Evolutionary conservation across 257 asterid genomes (phyloP).

Genomic region (Penstemon newberryi): DNA sequence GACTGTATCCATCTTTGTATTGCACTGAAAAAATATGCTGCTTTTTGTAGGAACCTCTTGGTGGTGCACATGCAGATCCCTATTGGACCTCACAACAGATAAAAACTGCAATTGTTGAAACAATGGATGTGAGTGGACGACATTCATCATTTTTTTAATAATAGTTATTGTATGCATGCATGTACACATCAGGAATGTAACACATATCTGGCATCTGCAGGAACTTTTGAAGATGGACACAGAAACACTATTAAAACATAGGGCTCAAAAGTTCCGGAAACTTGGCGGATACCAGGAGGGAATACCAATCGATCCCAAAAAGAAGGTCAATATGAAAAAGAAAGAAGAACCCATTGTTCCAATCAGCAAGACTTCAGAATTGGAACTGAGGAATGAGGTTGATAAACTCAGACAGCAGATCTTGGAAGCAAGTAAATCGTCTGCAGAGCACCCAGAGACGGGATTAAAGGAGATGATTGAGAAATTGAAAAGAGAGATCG

Average conservation of each 20-base stretch:
- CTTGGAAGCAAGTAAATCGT: slow-evolving; percentile 46
- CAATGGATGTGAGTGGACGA: slow-evolving; percentile 80
- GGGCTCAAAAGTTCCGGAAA: slow-evolving; percentile 69
- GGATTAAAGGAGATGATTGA: slow-evolving; percentile 50
- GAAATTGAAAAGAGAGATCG: slow-evolving; percentile 59
- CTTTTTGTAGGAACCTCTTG: slow-evolving; percentile 86
- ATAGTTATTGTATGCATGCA: neutral
- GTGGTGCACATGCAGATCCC: slow-evolving; percentile 95
- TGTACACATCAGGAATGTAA: slow-evolving; percentile 25
- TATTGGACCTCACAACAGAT: slow-evolving; percentile 94
- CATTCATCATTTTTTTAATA: slow-evolving; percentile 13
- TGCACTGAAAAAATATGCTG: slow-evolving; percentile 6
- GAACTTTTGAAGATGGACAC: slow-evolving; percentile 75
- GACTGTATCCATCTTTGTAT: slow-evolving; percentile 2
- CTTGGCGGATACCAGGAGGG: slow-evolving; percentile 75
- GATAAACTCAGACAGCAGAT: slow-evolving; percentile 60
- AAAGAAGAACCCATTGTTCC: slow-evolving; percentile 54
- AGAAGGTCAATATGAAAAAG: slow-evolving; percentile 66
- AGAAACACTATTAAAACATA: slow-evolving; percentile 60
- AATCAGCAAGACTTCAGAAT: slow-evolving; percentile 44
- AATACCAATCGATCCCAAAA: slow-evolving; percentile 61
- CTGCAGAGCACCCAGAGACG: slow-evolving; percentile 34
- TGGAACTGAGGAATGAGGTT: slow-evolving; percentile 59
- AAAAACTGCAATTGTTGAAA: slow-evolving; percentile 68
- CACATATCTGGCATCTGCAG: slow-evolving; percentile 42